A percentile compares a stretch with the other conserved stretches of the same genome.
These are phyloP conservation scores for Paracorniculantispora psalliotae DNA, from an alignment of 2,329 filamentous ascomycete species.

Conservation along the genomic window DNA sequence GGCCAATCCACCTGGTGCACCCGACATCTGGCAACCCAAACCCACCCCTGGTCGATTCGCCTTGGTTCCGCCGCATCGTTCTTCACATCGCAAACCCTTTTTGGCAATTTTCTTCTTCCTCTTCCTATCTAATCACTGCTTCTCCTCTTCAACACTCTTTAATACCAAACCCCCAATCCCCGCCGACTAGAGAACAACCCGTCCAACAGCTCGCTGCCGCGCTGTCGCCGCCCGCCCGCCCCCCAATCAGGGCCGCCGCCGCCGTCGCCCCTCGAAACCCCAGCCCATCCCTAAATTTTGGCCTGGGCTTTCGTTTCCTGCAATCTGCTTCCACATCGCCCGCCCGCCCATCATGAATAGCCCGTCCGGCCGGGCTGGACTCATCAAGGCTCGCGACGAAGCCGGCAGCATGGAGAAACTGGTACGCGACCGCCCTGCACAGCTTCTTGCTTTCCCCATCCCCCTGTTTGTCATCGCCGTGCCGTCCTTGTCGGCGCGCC, in stretches of 20 bases:
- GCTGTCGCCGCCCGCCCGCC: neutral
- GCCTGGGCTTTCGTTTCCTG: slow-evolving; percentile 1
- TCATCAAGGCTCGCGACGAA: slow-evolving; percentile 50
- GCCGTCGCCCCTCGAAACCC: slow-evolving; percentile 10
- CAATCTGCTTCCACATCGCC: slow-evolving; percentile 10
- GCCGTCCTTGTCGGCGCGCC: too few relatives aligned
- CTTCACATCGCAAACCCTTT: neutral
- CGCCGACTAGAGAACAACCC: neutral
- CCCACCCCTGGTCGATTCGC: slow-evolving; percentile 8
- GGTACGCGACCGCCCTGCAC: slow-evolving; percentile 39
- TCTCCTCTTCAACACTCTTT: neutral
- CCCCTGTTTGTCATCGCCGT: neutral
- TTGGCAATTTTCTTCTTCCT: neutral
- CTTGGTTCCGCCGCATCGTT: slow-evolving; percentile 10
- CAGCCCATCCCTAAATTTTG: neutral
- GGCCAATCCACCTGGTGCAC: slow-evolving; percentile 1
- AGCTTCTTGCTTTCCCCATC: slow-evolving; percentile 1
- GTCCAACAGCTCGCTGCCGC: neutral
- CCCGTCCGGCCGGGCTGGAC: slow-evolving; percentile 50
- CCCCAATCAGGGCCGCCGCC: slow-evolving; percentile 3
- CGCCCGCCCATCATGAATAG: slow-evolving; percentile 31
- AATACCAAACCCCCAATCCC: too few relatives aligned
- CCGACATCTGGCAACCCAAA: slow-evolving; percentile 12
- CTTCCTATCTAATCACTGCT: neutral
- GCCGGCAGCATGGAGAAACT: slow-evolving; percentile 52